Base-by-base conservation (phyloP, 768 basidiomycete genomes). In the Mycena olivaceomarginata region DNA sequence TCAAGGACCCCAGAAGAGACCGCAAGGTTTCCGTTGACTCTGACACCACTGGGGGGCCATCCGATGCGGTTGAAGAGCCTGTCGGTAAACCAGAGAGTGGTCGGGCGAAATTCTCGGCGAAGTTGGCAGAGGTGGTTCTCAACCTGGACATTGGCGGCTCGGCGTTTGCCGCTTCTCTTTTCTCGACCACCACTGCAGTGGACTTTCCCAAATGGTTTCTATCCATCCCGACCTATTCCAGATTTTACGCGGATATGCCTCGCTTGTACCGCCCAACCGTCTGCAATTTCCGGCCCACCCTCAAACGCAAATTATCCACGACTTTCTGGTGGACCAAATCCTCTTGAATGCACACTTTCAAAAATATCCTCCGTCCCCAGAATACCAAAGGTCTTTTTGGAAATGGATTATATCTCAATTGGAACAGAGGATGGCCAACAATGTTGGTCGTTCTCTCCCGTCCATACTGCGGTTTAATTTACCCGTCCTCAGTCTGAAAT, bases 321-420 rank as follows among this genome's bases (percentile, higher is more conserved):
- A 86, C 5, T 93, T 93, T 80, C 82, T 96, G 25, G 81, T 95
- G 70, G 81, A 87, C 39, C 80, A 82, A 25, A 83, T 96, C 65
- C 85, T 95, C 20, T 80, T 89, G 10, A 88, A 89, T 79, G 76
- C 83, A 9, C 93, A 94, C 80, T 89, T 94, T 53, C 79, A 84
- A 67, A 79, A 80, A 39, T 95, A 93, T 80, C 90, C 94, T 5
- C 94, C 95, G 0, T 93, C 95, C 0, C 76, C 79, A 20, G 87
- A 91, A 77, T 95, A 94, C 77, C 94, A 94, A 76, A 85, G 85
- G 64, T 75, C 82, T 3, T 96, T 95, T 82, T 96, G 94, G 94
- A 96, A 96, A 84, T 93, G 93, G 91, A 87, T 86, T 0, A 90
- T 96, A 22, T 80, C 83, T 25, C 82, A 87, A 48, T 85, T 96